Evolutionary conservation across 805 yeast genomes (phyloP), one percentile per base, ranked within the genome.

Genomic region (Lachancea mirantina): DNA sequence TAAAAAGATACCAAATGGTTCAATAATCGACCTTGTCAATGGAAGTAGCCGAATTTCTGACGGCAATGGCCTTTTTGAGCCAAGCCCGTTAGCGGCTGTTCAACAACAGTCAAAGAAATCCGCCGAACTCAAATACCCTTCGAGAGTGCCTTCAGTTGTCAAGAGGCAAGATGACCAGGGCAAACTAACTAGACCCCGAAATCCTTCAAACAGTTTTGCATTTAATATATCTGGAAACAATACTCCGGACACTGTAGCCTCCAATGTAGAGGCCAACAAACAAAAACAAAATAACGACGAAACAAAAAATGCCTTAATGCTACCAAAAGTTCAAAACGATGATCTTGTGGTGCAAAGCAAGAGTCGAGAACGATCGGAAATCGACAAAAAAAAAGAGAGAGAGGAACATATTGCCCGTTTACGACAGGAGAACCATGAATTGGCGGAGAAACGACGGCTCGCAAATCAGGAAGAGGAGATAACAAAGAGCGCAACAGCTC

Each of bases 1-100:
- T 26, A 33, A 42, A 2, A 70, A 64, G 42, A 45, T 67, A 7
- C 36, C 34, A n/a, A 50, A 50, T 6, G 35, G 34, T 14, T 32
- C 53, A 2, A 58, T 53, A 30, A 43, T 57, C n/a, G 45, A 50
- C 7, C 46, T 74, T 3, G 57, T 75, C 4, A 59, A 70, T 38
- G 44, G 59, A 4, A 72, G 71, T 6, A 41, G 40, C 38, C 43
- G 43, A 3, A 51, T n/a, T n/a, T n/a, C n/a, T n/a, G n/a, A n/a
- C n/a, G n/a, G n/a, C n/a, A n/a, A n/a, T n/a, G n/a, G n/a, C n/a
- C n/a, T n/a, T n/a, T n/a, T n/a, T n/a, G n/a, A n/a, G n/a, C n/a
- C n/a, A n/a, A n/a, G n/a, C n/a, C n/a, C n/a, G n/a, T n/a, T n/a
- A n/a, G n/a, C n/a, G n/a, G n/a, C n/a, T n/a, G n/a, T n/a, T n/a